Evolutionary conservation across 2,329 filamentous ascomycete species (phyloP).

Genomic region (Fusarium globosum): DNA sequence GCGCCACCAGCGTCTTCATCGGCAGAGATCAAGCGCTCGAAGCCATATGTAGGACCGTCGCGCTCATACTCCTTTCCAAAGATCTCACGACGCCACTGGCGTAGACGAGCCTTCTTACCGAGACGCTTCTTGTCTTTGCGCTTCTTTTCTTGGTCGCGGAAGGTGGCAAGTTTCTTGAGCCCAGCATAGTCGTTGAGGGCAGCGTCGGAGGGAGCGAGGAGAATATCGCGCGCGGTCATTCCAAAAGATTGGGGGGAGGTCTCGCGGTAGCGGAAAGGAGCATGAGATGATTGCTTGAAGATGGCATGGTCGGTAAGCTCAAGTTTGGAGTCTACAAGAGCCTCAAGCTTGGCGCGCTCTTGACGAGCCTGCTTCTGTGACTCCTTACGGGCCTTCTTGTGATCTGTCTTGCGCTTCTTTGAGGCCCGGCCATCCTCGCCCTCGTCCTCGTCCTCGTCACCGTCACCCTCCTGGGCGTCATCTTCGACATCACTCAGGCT

Average conservation of each 20-base stretch:
- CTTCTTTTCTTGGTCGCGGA: slow-evolving; percentile 91
- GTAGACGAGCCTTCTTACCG: slow-evolving; percentile 89
- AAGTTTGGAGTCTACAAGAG: slow-evolving; percentile 84
- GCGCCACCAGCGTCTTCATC: slow-evolving; percentile 39
- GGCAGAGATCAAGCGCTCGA: slow-evolving; percentile 55
- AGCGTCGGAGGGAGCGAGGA: slow-evolving; percentile 85
- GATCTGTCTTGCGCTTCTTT: slow-evolving; percentile 70
- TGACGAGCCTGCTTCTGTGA: slow-evolving; percentile 79
- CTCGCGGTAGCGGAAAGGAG: slow-evolving; percentile 88
- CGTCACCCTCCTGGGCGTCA: slow-evolving; percentile 49
- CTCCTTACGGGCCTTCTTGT: slow-evolving; percentile 67
- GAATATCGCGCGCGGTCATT: slow-evolving; percentile 88
- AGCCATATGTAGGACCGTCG: slow-evolving; percentile 68
- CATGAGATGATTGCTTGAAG: slow-evolving; percentile 52
- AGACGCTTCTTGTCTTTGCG: slow-evolving; percentile 86
- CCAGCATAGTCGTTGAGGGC: slow-evolving; percentile 91
- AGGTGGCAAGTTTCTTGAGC: slow-evolving; percentile 93
- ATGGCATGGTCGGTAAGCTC: slow-evolving; percentile 75
- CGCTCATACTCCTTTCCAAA: slow-evolving; percentile 70
- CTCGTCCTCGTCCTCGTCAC: slow-evolving; percentile 48
- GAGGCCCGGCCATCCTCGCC: slow-evolving; percentile 60
- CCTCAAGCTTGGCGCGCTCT: slow-evolving; percentile 85
- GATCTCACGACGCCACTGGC: slow-evolving; percentile 81
- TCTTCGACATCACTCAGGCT: slow-evolving; percentile 61
- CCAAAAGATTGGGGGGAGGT: slow-evolving; percentile 92